phyloP scores from a whole-genome alignment of 345 rosid species.

The Gossypium stocksii region DNA sequence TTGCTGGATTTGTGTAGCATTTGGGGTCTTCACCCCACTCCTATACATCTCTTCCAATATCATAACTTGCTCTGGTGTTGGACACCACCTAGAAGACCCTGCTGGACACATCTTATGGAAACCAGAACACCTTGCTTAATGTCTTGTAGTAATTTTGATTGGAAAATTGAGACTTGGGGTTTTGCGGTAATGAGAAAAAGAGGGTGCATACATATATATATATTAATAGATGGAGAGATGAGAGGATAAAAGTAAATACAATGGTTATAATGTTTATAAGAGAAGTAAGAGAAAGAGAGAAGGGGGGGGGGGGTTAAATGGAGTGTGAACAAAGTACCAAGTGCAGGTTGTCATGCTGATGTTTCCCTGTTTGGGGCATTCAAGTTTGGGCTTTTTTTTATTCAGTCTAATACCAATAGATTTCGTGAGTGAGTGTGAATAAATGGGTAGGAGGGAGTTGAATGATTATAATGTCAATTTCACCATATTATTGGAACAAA shows the following conservation, averaged over 20 bases:
- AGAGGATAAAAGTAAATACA: neutral
- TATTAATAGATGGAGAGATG: neutral
- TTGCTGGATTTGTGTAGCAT: conserved; percentile 75
- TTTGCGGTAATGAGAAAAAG: neutral
- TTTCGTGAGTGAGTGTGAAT: neutral
- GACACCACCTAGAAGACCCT: conserved; percentile 87
- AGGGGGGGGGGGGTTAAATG: conserved; percentile 18
- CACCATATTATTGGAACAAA: conserved; percentile 21
- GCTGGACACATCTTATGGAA: conserved; percentile 48
- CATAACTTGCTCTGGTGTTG: conserved; percentile 94
- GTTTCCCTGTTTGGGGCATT: conserved; percentile 42
- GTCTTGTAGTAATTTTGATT: neutral
- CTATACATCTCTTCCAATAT: conserved; percentile 83
- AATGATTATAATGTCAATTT: conserved; percentile 45
- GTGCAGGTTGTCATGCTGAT: conserved; percentile 41
- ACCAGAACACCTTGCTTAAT: neutral
- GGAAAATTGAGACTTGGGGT: neutral
- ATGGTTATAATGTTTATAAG: neutral
- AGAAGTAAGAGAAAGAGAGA: conserved; percentile 15
- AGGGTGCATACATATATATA: neutral
- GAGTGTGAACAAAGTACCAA: conserved; percentile 12
- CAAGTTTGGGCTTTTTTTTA: conserved; percentile 27
- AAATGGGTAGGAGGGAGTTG: conserved; percentile 5
- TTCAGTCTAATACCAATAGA: no score
- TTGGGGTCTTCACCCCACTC: conserved; percentile 75